Conservation (phyloP, 1,284 basidiomycete species). For the Gymnopus androsaceus region DNA sequence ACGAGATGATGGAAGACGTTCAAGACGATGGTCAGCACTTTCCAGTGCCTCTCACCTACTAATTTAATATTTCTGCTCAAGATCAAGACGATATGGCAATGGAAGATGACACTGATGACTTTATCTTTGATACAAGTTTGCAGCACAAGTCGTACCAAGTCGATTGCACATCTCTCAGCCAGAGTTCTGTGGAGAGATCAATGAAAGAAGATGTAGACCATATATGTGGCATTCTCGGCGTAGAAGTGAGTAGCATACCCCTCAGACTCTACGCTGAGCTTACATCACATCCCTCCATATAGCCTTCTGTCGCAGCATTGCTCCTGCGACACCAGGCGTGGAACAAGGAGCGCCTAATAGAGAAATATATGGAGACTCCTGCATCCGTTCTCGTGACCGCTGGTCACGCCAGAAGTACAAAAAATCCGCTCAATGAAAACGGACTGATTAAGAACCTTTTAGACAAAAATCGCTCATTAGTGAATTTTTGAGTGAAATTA, state of each 20-base stretch:
- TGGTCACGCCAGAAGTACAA: no score
- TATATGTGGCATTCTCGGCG: slow-evolving; percentile 82
- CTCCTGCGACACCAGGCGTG: slow-evolving; percentile 87
- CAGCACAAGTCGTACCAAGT: slow-evolving; percentile 77
- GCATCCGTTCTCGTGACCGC: slow-evolving; percentile 72
- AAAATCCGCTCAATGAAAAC: no score
- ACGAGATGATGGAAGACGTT: slow-evolving; percentile 64
- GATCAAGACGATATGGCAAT: slow-evolving; percentile 66
- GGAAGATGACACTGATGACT: slow-evolving; percentile 63
- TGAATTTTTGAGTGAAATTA: no score
- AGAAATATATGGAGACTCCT: slow-evolving; percentile 92
- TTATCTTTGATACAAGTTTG: slow-evolving; percentile 54
- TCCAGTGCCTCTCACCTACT: no score
- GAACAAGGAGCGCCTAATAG: slow-evolving; percentile 97
- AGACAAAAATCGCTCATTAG: no score
- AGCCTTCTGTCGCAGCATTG: slow-evolving; percentile 66
- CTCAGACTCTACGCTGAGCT: slow-evolving; percentile 9
- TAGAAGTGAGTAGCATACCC: slow-evolving; percentile 66
- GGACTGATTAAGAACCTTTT: no score
- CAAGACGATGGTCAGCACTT: slow-evolving; percentile 48
- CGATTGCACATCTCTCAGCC: slow-evolving; percentile 75
- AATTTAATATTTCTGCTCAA: no score
- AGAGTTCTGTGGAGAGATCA: slow-evolving; percentile 71
- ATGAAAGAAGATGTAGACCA: slow-evolving; percentile 82
- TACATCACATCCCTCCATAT: background rate